Base-by-base conservation (phyloP, 257 asterid genomes). In the Lycium ferocissimum region DNA sequence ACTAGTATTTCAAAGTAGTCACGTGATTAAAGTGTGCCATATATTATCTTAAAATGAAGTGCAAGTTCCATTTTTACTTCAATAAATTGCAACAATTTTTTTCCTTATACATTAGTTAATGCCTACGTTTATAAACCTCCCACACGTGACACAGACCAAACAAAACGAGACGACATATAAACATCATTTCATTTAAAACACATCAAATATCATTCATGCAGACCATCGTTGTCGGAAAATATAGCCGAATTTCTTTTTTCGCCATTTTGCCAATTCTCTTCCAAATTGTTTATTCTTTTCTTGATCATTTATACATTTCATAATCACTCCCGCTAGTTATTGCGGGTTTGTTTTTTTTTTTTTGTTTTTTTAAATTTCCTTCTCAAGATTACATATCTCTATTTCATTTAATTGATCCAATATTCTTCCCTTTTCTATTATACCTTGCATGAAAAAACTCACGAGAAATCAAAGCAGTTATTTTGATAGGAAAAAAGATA, bases 201-300 rank as follows among this genome's bases (percentile, higher is more conserved):
- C 40, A 75, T 49, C 45, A 75, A 70, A 75, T 43, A 75, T 20
- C 81, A n/a, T 47, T 73, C 22, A 53, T 78, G 82, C 65, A 78
- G 15, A 26, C 43, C 13, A 75, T 57, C 18, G 80, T 75, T 22
- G 81, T 40, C 12, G 61, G 59, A 26, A 73, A 75, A 20, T 49
- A 76, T 76, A 51, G 0, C 43, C 40, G 9, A n/a, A 12, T 35
- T 47, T 47, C 3, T 45, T 71, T 11, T n/a, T 12, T 22, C 26
- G 13, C 0, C 3, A 26, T 13, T 66, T 66, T 49, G 62, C 14
- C 20, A 75, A 71, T 51, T 78, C 15, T 26, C 49, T 12, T 76
- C 14, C 65, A 76, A 26, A 76, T 0, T 78, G 13, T 33, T 26
- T 45, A 26, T 8, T 78, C 82, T 78, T 78, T 78, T 53, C 49